Percentiles rank a stretch among this genome's conserved stretches.
phyloP scores from a whole-genome alignment of 2,329 filamentous ascomycete genomes.

The Nigrospora sphaerica region DNA sequence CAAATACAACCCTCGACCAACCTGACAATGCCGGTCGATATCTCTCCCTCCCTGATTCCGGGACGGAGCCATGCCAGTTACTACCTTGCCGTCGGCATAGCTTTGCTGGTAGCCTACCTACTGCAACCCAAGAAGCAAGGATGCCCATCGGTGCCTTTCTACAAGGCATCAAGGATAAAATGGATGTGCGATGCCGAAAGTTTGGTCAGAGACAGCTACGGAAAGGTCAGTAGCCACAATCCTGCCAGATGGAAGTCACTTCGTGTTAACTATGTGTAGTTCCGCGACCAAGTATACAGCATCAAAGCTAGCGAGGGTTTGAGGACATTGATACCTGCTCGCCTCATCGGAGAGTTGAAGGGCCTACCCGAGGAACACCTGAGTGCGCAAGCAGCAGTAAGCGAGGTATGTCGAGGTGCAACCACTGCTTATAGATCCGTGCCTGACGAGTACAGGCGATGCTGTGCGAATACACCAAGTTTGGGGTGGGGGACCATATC shows the following conservation, averaged over 20 bases:
- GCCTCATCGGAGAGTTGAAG: constrained; percentile 37
- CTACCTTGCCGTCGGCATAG: constrained; percentile 29
- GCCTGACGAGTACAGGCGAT: constrained; percentile 30
- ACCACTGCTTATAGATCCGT: not conserved
- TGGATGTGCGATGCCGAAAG: constrained; percentile 45
- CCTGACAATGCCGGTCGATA: not conserved
- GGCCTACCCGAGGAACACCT: constrained; percentile 39
- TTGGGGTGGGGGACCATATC: constrained; percentile 35
- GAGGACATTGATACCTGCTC: constrained; percentile 39
- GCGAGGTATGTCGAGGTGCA: constrained; percentile 27
- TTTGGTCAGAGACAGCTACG: constrained; percentile 40
- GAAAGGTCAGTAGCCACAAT: constrained; percentile 26
- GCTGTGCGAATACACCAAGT: constrained; percentile 43
- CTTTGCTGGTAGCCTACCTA: constrained; percentile 18
- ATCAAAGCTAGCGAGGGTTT: constrained; percentile 43
- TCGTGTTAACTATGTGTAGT: constrained; percentile 23
- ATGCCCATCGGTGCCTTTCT: constrained; percentile 30
- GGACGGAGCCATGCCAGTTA: constrained; percentile 27
- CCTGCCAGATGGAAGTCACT: not conserved
- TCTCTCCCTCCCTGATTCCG: constrained; percentile 14
- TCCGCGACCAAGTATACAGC: constrained; percentile 41
- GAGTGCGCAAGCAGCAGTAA: constrained; percentile 40
- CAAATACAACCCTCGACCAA: constrained; percentile 1
- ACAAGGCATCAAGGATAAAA: constrained; percentile 38
- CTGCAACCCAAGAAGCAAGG: not conserved